Base-by-base conservation (phyloP, 192 early-diverging fungal species). In the Coemansia asiatica region DNA sequence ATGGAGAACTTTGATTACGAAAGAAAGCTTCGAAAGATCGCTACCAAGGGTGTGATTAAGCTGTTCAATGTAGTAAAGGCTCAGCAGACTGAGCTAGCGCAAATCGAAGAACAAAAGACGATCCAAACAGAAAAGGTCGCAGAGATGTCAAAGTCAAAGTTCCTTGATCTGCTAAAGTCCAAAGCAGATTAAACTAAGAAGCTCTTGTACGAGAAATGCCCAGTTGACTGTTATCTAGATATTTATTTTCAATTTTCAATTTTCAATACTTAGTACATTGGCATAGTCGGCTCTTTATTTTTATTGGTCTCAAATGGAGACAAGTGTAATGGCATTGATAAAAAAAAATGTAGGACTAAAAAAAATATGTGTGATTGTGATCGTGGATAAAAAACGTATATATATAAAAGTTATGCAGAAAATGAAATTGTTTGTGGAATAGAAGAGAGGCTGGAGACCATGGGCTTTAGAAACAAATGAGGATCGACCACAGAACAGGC, bases 31-130 rank as follows among this genome's bases (percentile, higher is more conserved):
- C 78, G 92, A 60, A 96, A 96, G 84, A 87, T 94, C 6, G 92
- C 94, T 4, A 98, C 96, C 8, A 81, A 86, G 59, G 96, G 96
- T 72, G 95, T 97, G 26, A 93, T 97, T 56, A 88, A 93, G 73
- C 82, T 98, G 49, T 98, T 98, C 71, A 98, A 98, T 75, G 95
- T 94, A 19, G 91, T 98, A 58, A 85, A 88, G 68, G 89, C 84
- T 6, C 91, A 93, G 66, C 95, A 98, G 68, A 92, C 92, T 60
- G 84, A 85, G 18, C 85, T 76, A 54, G 56, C 26, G 21, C 54
- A 71, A 12, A 72, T 71, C 67, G 61, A 67, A 16, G 36, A 35
- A 10, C 59, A 53, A 2, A 88, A 8, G 86, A 93, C 68, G 84
- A 86, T 35, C 71, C 85, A 53, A 77, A 90, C 63, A 59, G 85